phyloP scores from a whole-genome alignment of 495 filamentous ascomycete genomes.

The Neurospora intermedia region DNA sequence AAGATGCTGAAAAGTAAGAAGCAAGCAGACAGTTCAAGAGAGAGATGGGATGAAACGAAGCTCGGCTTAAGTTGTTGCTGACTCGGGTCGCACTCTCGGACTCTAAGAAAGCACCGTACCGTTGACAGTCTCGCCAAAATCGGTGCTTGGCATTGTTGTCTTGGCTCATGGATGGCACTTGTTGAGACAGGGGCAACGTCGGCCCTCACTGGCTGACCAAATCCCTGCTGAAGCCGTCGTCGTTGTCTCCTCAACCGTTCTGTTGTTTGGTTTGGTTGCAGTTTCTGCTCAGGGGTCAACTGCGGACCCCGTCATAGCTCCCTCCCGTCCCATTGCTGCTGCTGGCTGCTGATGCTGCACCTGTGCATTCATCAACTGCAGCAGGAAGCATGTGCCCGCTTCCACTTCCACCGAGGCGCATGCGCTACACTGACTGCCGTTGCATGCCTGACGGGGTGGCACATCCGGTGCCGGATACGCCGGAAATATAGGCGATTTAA shows the following conservation, averaged over 20 bases:
- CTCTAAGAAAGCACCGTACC: background rate
- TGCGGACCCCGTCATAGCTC: background rate
- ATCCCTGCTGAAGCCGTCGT: background rate
- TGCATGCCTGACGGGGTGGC: background rate
- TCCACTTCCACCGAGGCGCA: background rate
- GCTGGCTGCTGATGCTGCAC: background rate
- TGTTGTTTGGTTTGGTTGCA: background rate
- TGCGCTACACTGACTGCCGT: background rate
- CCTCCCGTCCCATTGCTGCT: background rate
- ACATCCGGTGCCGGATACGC: background rate
- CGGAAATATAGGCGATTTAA: background rate
- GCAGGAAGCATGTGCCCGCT: background rate
- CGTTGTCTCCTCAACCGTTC: background rate
- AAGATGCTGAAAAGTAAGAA: background rate
- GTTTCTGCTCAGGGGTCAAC: background rate
- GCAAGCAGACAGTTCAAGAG: background rate
- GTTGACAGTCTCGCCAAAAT: background rate
- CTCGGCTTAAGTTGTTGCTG: background rate
- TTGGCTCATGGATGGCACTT: background rate
- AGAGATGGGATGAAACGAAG: background rate
- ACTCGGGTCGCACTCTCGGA: background rate
- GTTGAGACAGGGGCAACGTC: background rate
- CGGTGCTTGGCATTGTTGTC: background rate
- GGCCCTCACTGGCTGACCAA: background rate
- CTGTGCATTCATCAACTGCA: background rate